Evolutionary conservation across 2,329 filamentous ascomycete genomes (phyloP), one percentile per base, ranked within the genome.

Genomic region (Parasarocladium wereldwijsianum): DNA sequence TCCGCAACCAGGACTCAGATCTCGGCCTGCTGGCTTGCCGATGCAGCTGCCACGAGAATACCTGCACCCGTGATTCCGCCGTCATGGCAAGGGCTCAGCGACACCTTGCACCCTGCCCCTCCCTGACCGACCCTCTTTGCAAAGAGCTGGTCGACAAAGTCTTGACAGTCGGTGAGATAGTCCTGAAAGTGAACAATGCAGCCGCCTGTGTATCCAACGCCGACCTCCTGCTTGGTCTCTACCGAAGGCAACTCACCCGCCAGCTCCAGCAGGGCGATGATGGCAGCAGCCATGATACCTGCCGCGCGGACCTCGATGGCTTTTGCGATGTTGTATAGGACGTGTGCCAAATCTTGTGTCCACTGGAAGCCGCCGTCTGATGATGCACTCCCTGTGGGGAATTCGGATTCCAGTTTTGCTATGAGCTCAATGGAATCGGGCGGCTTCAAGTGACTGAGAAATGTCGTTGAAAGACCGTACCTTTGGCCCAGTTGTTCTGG

Each of bases 101-200:
- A 47, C 2, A 74, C 55, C 34, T 55, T 55, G 13, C 53, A n/a
- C 19, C 19, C 14, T 11, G 21, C 6, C 8, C 43, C 40, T 9
- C 35, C 12, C 3, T 33, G 29, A 5, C 45, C 49, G 14, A 45
- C 47, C 17, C 43, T 42, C 31, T 32, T 45, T 5, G 28, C 32
- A 31, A 72, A 40, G 8, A 72, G 54, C 14, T 51, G 46, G 41
- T 83, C 72, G 29, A 86, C 61, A 44, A 79, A 79, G 10, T 53
- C 43, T 48, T 85, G 78, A 38, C 76, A 83, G 41, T 78, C 76
- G 25, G 58, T 53, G 24, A 81, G 58, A 50, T 82, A 85, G 40
- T 79, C 66, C 27, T 81, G 79, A 43, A 84, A 84, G 43, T 81
- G 72, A n/a, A 74, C 69, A 35, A 86, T 86, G 43, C 80, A 84